A percentile compares a stretch with the other conserved stretches of the same genome.
Evolutionary conservation across 1,284 basidiomycete species (phyloP).

Genomic region (Rhodotorula sp.): DNA sequence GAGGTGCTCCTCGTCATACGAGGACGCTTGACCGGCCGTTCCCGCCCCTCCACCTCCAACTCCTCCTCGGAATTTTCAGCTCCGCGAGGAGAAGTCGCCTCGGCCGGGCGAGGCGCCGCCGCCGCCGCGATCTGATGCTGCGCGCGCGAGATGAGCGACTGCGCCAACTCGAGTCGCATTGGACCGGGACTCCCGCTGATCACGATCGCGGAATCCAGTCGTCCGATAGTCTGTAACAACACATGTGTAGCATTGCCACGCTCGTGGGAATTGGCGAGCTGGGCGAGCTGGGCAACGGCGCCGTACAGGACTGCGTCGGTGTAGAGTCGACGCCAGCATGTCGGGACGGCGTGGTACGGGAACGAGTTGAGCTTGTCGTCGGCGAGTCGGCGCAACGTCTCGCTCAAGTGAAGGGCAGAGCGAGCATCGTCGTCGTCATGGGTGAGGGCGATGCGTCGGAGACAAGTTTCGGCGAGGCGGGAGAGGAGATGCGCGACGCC

Average conservation of each 20-base stretch:
- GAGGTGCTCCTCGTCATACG: not conserved
- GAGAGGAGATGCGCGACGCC: slow-evolving; percentile 9
- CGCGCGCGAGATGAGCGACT: slow-evolving; percentile 59
- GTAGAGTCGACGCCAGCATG: slow-evolving; percentile 52
- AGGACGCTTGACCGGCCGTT: not conserved
- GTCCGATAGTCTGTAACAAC: slow-evolving; percentile 32
- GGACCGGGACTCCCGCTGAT: slow-evolving; percentile 74
- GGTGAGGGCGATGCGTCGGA: not conserved
- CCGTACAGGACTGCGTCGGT: slow-evolving; percentile 51
- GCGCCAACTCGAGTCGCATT: slow-evolving; percentile 61
- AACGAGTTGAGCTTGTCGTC: slow-evolving; percentile 52
- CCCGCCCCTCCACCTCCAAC: no score
- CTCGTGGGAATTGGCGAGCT: slow-evolving; percentile 11
- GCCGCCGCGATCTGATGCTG: slow-evolving; percentile 48
- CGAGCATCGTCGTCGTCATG: no score
- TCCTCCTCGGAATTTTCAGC: no score
- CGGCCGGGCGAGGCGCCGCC: not conserved
- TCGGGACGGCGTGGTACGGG: slow-evolving; percentile 51
- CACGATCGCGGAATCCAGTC: slow-evolving; percentile 76
- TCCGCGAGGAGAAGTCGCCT: not conserved
- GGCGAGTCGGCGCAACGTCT: slow-evolving; percentile 49
- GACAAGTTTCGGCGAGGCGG: not conserved
- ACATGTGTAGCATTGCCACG: slow-evolving; percentile 49
- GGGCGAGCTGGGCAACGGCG: slow-evolving; percentile 33
- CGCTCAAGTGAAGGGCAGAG: not conserved